A percentile compares a stretch with the other conserved stretches of the same genome.
Evolutionary conservation across 2,329 filamentous ascomycete genomes (phyloP).

Genomic region (Arthrobotrys iridis): DNA sequence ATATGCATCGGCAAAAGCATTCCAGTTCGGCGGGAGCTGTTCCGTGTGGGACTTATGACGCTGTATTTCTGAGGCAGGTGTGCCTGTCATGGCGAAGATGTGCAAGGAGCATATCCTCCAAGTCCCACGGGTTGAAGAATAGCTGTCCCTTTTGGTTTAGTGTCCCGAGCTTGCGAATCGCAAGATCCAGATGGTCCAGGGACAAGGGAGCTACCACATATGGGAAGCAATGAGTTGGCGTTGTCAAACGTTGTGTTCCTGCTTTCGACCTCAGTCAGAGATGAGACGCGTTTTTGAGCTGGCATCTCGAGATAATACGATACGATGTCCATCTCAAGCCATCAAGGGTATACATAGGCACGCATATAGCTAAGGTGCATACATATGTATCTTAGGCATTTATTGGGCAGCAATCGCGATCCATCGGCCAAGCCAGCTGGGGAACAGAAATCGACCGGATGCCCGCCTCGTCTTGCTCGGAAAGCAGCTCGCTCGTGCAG

Average conservation of each 20-base stretch:
- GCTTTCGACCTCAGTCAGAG: constrained; percentile 22
- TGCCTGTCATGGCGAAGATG: constrained; percentile 21
- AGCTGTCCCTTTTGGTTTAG: constrained; percentile 33
- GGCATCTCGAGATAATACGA: constrained; percentile 14
- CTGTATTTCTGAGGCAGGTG: constrained; percentile 16
- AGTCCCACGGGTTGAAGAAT: constrained; percentile 24
- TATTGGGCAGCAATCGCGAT: background rate
- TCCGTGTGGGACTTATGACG: constrained; percentile 48
- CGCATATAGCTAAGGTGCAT: background rate
- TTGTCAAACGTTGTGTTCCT: constrained; percentile 28
- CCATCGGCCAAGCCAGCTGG: background rate
- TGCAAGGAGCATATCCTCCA: constrained; percentile 39
- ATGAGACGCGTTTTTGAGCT: constrained; percentile 44
- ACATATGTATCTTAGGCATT: background rate
- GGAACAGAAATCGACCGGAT: background rate
- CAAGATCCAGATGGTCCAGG: constrained; percentile 15
- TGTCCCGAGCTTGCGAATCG: constrained; percentile 24
- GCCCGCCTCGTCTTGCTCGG: constrained; percentile 33
- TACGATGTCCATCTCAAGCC: constrained; percentile 7
- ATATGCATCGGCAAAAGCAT: constrained; percentile 15
- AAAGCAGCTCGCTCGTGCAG: constrained; percentile 36
- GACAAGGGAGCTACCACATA: constrained; percentile 14
- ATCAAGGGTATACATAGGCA: background rate
- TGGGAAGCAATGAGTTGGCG: constrained; percentile 43
- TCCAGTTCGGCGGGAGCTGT: constrained; percentile 46